Base-by-base conservation (phyloP, 495 filamentous ascomycete species). In the Baudoinia panamericana region DNA sequence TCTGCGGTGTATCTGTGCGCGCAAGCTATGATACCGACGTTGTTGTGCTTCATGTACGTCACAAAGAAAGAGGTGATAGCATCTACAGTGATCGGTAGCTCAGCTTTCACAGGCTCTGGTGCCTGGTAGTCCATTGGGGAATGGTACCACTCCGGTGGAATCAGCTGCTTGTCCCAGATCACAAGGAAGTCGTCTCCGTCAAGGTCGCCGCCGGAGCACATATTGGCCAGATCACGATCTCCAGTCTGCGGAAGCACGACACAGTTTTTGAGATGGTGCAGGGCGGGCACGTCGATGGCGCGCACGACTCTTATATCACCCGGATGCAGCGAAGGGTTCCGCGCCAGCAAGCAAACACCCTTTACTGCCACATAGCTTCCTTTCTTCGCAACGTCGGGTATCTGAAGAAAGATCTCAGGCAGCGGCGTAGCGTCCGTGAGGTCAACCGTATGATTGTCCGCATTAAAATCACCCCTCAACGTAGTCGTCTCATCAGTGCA, bases 131-230 rank as follows among this genome's bases (percentile, higher is more conserved):
- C 63, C 84, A 94, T 93, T 0, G 88, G 79, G 2, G 66, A 56
- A 24, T 72, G 60, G 42, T 85, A 80, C 71, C 75, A 83, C 33
- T 79, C 63, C 0, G 40, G 30, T 2, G 85, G 86, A 19, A 87
- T 57, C 4, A 99, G 65, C 30, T 78, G 71, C 24, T 66, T 52
- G 50, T 99, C 86, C 90, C 90, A 99, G 25, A 95, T 82, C 15
- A 96, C 79, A 18, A 94, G 70, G 54, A 81, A 99, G 55, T 96
- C 92, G 50, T 99, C 90, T 0, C 90, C 90, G 59, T 99, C 90
- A 2, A 99, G 65, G 56, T 99, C 90, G 4, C 90, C 92, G 2
- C 90, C 90, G 5, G 90, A 93, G 48, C 86, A 90, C 90, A 96
- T 96, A 45, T 78, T 82, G 6, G 85, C 71, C 19, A 99, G 59